Percentiles rank a stretch among this genome's conserved stretches.
Evolutionary conservation across 2,329 filamentous ascomycete genomes (phyloP).

Genomic region (Raffaelea deltoideospora): DNA sequence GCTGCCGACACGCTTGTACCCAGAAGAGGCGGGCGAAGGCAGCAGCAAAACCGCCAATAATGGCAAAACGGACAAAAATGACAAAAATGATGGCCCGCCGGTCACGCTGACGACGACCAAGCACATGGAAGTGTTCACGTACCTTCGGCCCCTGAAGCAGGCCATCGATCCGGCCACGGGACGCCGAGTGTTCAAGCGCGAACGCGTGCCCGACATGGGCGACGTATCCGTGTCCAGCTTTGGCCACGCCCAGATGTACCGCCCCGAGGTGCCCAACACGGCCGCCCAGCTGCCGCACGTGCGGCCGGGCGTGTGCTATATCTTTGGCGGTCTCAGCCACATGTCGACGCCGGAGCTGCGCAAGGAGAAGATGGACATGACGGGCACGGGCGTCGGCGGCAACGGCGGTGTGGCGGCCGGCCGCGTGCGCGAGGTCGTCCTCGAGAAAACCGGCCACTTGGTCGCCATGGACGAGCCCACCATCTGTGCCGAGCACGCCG

Average conservation of each 20-base stretch:
- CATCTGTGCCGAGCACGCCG: constrained; percentile 46
- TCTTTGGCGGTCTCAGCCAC: constrained; percentile 48
- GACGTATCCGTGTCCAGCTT: constrained; percentile 18
- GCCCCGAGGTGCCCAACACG: constrained; percentile 44
- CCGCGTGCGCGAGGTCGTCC: constrained; percentile 47
- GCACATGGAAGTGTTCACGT: constrained; percentile 77
- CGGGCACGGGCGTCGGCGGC: constrained; percentile 51
- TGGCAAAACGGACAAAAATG: no score
- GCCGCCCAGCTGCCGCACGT: constrained; percentile 42
- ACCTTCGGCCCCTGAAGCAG: constrained; percentile 44
- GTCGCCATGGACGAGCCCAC: constrained; percentile 67
- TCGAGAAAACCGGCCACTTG: constrained; percentile 59
- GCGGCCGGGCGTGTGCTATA: constrained; percentile 50
- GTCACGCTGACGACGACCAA: constrained; percentile 68
- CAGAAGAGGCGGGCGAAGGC: constrained; percentile 15
- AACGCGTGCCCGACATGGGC: constrained; percentile 30
- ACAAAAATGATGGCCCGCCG: no score
- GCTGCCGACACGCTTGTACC: constrained; percentile 47
- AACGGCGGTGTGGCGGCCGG: constrained; percentile 50
- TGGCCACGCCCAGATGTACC: constrained; percentile 43
- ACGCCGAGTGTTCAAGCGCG: constrained; percentile 22
- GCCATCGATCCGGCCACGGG: constrained; percentile 21
- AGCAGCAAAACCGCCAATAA: background rate
- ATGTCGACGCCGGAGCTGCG: constrained; percentile 36
- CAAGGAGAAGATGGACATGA: constrained; percentile 45